Percentiles rank a stretch among this genome's conserved stretches.
These are phyloP conservation scores for Rhizoctonia solani DNA, from an alignment of 1,284 basidiomycete species.

Conservation along the genomic window DNA sequence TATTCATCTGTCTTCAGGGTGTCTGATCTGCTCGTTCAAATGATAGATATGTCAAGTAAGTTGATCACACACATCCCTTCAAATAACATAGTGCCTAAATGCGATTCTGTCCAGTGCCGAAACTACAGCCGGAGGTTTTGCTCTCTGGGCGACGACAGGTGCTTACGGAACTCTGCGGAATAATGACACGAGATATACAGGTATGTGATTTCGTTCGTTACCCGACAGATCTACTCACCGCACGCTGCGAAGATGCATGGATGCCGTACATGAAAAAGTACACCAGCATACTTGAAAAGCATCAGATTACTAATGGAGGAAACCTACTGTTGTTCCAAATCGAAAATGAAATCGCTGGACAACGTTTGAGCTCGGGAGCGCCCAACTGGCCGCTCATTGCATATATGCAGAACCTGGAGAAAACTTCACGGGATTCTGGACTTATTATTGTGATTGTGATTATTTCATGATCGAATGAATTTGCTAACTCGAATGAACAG, in stretches of 20 bases:
- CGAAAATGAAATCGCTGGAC: slow-evolving; percentile 33
- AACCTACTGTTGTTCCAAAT: slow-evolving; percentile 35
- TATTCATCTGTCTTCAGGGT: neutral
- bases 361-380: slow-evolving; percentile 30
- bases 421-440: slow-evolving; percentile 22
- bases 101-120: too few relatives aligned
- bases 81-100: neutral
- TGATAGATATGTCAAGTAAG: slow-evolving; percentile 28
- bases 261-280: slow-evolving; percentile 34
- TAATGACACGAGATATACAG: slow-evolving; percentile 34
- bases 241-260: slow-evolving; percentile 21
- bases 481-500: neutral
- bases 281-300: slow-evolving; percentile 31
- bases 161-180: slow-evolving; percentile 35
- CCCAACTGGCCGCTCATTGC: slow-evolving; percentile 33
- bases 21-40: neutral
- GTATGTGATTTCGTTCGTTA: neutral
- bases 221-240: neutral
- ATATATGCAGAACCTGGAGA: slow-evolving; percentile 33
- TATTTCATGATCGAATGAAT: neutral
- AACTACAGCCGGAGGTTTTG: slow-evolving; percentile 35
- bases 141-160: slow-evolving; percentile 34
- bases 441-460: slow-evolving; percentile 18
- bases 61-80: neutral
- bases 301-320: slow-evolving; percentile 34